phyloP scores from a whole-genome alignment of 176 grass and related monocot species.

The Aechmea fasciata region DNA sequence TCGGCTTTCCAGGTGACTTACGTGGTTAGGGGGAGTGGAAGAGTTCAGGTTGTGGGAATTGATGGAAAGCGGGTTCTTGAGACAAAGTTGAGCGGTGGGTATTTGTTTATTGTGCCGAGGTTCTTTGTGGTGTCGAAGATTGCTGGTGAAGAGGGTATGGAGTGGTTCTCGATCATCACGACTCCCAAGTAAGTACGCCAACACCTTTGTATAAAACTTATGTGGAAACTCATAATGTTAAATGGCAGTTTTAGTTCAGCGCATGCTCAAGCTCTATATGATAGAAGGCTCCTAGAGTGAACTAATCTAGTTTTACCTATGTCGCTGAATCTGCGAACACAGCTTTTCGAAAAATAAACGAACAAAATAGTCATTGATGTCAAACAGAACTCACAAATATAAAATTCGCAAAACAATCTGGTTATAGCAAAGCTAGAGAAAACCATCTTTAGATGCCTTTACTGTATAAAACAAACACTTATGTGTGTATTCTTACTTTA shows the following conservation, averaged over 20 bases:
- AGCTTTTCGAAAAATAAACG: too few relatives aligned
- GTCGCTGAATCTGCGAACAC: too few relatives aligned
- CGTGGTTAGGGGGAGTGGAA: constrained; percentile 56
- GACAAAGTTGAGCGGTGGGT: constrained; percentile 36
- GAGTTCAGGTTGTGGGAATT: constrained; percentile 61
- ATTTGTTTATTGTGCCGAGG: constrained; percentile 71
- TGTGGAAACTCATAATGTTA: not conserved
- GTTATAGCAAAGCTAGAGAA: too few relatives aligned
- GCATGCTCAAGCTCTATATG: not conserved
- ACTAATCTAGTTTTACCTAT: not conserved
- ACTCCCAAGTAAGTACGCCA: constrained; percentile 50
- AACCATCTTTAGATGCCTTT: too few relatives aligned
- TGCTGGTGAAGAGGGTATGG: constrained; percentile 52
- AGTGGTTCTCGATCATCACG: constrained; percentile 97
- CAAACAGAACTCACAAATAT: not conserved
- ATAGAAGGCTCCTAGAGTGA: not conserved
- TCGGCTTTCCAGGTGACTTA: constrained; percentile 89
- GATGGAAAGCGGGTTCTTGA: constrained; percentile 70
- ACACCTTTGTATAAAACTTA: not conserved
- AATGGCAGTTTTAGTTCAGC: too few relatives aligned
- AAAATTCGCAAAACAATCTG: not conserved
- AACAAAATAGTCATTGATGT: not conserved
- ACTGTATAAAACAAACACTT: too few relatives aligned
- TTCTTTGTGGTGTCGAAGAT: constrained; percentile 93
- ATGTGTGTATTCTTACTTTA: too few relatives aligned